These are phyloP conservation scores for Isatis lusitanica DNA, from an alignment of 441 rosid genomes.

Conservation along the genomic window DNA sequence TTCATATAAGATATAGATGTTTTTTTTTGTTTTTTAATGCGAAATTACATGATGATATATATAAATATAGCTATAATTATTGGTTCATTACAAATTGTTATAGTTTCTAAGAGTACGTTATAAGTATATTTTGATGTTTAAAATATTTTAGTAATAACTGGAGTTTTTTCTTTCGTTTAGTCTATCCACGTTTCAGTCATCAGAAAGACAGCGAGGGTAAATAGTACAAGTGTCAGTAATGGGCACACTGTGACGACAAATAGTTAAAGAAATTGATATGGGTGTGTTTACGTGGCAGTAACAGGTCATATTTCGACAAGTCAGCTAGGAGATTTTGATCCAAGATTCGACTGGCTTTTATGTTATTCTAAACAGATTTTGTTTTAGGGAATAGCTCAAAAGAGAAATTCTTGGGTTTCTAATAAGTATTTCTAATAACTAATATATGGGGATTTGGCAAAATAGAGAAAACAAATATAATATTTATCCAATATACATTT, in stretches of 20 bases:
- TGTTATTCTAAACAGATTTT: too few species aligned
- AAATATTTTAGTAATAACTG: not conserved
- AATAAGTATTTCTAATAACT: too few species aligned
- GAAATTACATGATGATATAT: not conserved
- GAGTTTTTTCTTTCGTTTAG: not conserved
- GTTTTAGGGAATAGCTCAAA: too few species aligned
- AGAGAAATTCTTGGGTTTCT: too few species aligned
- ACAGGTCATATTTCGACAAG: not conserved
- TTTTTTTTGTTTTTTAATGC: not conserved
- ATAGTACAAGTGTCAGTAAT: not conserved
- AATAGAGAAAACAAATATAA: too few species aligned
- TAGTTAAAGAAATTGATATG: not conserved
- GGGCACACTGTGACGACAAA: not conserved
- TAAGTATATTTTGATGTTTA: not conserved
- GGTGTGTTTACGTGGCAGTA: slow-evolving; percentile 26
- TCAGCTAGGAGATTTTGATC: not conserved
- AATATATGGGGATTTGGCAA: too few species aligned
- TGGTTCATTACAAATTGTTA: not conserved
- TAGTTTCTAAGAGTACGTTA: not conserved
- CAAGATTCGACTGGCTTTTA: too few species aligned
- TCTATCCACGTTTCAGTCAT: not conserved
- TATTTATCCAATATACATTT: too few species aligned
- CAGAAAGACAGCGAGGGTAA: not conserved
- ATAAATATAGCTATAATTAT: not conserved
- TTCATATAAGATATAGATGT: not conserved